phyloP scores from a whole-genome alignment of 2,329 filamentous ascomycete species.

The Leptosphaerulina australis region DNA sequence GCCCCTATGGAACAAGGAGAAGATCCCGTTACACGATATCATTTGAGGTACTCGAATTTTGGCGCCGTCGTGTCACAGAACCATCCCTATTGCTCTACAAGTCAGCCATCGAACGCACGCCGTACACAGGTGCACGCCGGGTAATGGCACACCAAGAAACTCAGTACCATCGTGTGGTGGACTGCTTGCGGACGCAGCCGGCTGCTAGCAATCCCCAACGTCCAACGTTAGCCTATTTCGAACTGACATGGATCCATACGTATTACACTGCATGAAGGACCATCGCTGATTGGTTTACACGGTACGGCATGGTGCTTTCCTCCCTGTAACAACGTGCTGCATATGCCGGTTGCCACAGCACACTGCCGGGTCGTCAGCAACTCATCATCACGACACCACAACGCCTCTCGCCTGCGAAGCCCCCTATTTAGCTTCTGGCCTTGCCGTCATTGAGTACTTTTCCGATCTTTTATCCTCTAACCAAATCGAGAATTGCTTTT shows the following conservation, averaged over 20 bases:
- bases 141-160: constrained; percentile 13
- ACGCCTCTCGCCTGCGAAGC: constrained; percentile 6
- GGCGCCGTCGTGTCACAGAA: constrained; percentile 21
- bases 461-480: constrained; percentile 19
- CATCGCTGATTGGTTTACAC: constrained; percentile 15
- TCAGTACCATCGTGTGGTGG: constrained; percentile 5
- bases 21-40: constrained; percentile 21
- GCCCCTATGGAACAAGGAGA: constrained; percentile 29
- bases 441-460: constrained; percentile 15
- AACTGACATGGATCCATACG: constrained; percentile 39
- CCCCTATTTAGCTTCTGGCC: constrained; percentile 7
- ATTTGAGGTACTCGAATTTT: constrained; percentile 7
- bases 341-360: constrained; percentile 12
- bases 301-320: background rate
- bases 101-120: constrained; percentile 8
- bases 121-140: constrained; percentile 13
- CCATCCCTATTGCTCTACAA: constrained; percentile 3
- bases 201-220: constrained; percentile 39
- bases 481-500: constrained; percentile 22
- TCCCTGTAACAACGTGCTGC: constrained; percentile 21
- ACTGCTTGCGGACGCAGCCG: constrained; percentile 38
- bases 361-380: constrained; percentile 9
- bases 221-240: constrained; percentile 46
- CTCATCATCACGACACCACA: constrained; percentile 21
- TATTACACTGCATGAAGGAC: constrained; percentile 9